Conservation (phyloP, 306 rosid genomes). For the Carpinus viminea region DNA sequence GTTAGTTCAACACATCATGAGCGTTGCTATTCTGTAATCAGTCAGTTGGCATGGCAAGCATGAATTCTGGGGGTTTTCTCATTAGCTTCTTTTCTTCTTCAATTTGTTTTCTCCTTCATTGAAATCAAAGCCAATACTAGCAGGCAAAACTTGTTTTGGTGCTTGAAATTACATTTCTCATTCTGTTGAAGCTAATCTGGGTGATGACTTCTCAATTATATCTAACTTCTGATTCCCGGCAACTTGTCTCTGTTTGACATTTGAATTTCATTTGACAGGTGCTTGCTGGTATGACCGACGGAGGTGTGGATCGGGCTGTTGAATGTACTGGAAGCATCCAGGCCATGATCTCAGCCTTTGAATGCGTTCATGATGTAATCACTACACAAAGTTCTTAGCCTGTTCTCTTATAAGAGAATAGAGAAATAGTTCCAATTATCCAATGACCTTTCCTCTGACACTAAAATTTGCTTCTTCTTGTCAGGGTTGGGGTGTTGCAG, state of each 20-base stretch:
- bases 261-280: constrained; percentile 47
- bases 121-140: neutral
- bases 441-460: neutral
- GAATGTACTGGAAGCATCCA: constrained; percentile 90
- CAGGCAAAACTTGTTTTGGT: neutral
- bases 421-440: neutral
- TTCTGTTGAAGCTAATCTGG: neutral
- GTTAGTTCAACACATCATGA: constrained; percentile 31
- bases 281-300: constrained; percentile 78
- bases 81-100: neutral
- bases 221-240: neutral
- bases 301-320: constrained; percentile 87
- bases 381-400: constrained; percentile 9
- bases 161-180: neutral
- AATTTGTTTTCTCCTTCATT: neutral
- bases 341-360: constrained; percentile 91
- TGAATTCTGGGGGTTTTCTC: neutral
- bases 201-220: neutral
- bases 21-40: neutral
- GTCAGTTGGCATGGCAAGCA: neutral
- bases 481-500: constrained; percentile 98
- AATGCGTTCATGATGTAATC: constrained; percentile 84
- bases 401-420: too few species aligned
- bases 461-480: neutral
- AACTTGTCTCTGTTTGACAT: neutral